These are phyloP conservation scores for Fusarium sp. DNA, from an alignment of 2,329 filamentous ascomycete genomes.

Conservation along the genomic window DNA sequence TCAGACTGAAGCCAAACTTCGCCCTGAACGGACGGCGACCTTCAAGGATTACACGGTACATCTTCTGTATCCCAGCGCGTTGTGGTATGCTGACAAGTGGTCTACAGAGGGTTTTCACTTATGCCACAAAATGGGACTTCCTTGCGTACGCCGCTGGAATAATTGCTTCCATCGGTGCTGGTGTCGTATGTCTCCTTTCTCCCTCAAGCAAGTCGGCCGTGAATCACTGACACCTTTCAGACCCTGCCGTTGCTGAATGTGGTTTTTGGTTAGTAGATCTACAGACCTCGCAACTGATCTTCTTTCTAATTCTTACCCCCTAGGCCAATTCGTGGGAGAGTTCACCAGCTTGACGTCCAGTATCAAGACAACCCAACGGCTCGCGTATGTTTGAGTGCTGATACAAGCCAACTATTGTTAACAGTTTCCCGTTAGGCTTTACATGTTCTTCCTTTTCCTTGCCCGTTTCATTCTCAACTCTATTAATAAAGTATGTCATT, in stretches of 20 bases:
- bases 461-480: constrained; percentile 74
- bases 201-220: neutral
- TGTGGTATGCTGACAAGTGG: neutral
- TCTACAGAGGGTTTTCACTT: constrained; percentile 62
- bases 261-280: constrained; percentile 60
- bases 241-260: constrained; percentile 71
- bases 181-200: constrained; percentile 46
- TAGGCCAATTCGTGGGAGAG: constrained; percentile 59
- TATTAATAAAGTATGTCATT: constrained; percentile 61
- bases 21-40: constrained; percentile 58
- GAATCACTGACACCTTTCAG: constrained; percentile 15
- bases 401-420: neutral
- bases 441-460: constrained; percentile 78
- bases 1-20: constrained; percentile 49
- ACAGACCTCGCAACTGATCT: no score
- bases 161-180: constrained; percentile 63
- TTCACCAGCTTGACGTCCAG: constrained; percentile 59
- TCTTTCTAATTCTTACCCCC: neutral
- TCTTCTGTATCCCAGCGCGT: neutral
- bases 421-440: constrained; percentile 59
- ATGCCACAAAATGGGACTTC: constrained; percentile 66
- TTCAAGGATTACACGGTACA: constrained; percentile 58
- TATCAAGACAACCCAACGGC: constrained; percentile 54
- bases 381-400: constrained; percentile 53
- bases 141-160: constrained; percentile 60